Evolutionary conservation across 202 grass and related monocot species (phyloP), one percentile per base, ranked within the genome.

Genomic region (Dendrocalamus latiflorus): DNA sequence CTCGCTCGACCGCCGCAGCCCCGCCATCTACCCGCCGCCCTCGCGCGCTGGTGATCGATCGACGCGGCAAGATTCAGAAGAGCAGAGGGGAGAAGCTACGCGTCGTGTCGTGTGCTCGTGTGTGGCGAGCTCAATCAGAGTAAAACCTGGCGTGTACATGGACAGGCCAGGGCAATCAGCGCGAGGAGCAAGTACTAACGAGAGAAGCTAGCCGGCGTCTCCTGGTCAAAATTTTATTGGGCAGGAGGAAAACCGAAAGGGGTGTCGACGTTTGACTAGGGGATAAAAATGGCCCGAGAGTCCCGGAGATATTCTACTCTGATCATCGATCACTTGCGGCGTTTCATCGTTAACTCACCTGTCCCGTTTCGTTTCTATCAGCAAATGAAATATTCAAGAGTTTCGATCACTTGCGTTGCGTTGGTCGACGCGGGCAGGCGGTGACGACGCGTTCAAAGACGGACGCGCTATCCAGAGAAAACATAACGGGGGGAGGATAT

Each of bases 1-100:
- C 50, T 87, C 88, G 79, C 79, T 90, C 3, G 93, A 95, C 76
- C 93, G 61, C 86, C 87, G 93, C 78, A 95, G 74, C 75, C 88
- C 93, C 75, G 84, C 93, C 93, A 95, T 94, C 38, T 14, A 30
- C 61, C 37, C 28, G 6, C 37, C 68, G 20, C 6, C 17, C 58
- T 30, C 8, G 12, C 24, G 24, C 59, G 6, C 26, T n/a, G n/a
- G n/a, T 24, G 12, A 70, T 13, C 36, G 20, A 10, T 44, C 26
- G 6, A 20, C 34, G 34, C 34, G 17, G 34, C 63, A 59, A 59
- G 56, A 25, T 12, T 14, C 21, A 70, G 43, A 51, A 12, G 69
- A 72, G 1, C 47, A 72, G 10, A 38, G 4, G 16, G 10, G 33
- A n/a, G 63, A 39, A 34, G 26, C 59, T 33, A 62, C 2, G 34